phyloP scores from a whole-genome alignment of 176 grass and related monocot species.

The Urochloa ruziziensis region DNA sequence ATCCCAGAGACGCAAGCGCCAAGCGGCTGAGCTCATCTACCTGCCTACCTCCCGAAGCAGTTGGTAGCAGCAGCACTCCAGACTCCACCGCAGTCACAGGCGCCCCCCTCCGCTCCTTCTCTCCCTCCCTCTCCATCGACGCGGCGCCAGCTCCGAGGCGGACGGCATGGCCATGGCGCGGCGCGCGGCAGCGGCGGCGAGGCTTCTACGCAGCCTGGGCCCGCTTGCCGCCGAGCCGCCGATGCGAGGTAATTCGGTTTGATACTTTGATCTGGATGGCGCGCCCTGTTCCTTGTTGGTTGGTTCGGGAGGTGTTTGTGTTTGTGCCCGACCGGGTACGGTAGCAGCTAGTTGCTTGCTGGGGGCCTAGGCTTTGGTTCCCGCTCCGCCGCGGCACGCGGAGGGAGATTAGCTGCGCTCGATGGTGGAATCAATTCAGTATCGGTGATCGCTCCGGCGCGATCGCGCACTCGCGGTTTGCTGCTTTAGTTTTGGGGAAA shows the following conservation, averaged over 20 bases:
- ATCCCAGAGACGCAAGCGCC: neutral
- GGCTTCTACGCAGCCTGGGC: conserved; percentile 24
- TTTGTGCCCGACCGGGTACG: neutral
- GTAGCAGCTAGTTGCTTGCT: neutral
- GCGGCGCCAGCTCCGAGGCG: neutral
- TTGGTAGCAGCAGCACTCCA: neutral
- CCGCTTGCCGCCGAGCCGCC: neutral
- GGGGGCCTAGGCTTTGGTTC: neutral
- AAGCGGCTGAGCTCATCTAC: neutral
- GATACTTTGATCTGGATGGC: neutral
- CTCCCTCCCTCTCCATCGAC: neutral
- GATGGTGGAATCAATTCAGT: neutral
- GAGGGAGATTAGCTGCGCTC: neutral
- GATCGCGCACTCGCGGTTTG: neutral
- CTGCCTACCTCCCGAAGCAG: neutral
- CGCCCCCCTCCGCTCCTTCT: neutral
- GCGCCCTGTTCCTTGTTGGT: neutral
- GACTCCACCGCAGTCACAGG: neutral
- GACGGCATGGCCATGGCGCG: conserved; percentile 19
- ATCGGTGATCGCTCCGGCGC: neutral
- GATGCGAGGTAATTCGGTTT: conserved; percentile 22
- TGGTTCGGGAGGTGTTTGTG: neutral
- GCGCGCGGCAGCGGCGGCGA: conserved; percentile 14
- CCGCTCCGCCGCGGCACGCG: neutral
- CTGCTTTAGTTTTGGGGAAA: neutral